Evolutionary conservation across 352 stramenopile species (phyloP), one percentile per base, ranked within the genome.

Genomic region (Phytophthora meadii): DNA sequence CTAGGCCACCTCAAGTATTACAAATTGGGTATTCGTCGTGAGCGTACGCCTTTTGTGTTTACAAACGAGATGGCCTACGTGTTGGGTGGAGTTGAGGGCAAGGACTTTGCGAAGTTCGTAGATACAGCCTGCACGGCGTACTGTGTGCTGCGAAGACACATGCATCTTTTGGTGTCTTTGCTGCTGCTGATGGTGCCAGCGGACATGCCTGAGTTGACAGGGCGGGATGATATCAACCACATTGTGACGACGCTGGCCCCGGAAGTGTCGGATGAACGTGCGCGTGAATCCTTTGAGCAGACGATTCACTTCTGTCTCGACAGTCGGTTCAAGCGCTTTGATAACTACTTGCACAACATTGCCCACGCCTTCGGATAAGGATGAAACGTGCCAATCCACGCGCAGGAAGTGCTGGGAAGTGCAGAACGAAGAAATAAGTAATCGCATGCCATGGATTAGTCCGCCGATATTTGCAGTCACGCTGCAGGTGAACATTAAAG

Each of bases 1-100:
- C 72, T 96, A 3, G 88, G 86, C 10, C 86, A 96, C 67, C 92
- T 94, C 70, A 96, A 96, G 71, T 96, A 96, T 65, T 82, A 90
- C 61, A 81, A 76, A 76, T 81, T 95, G 78, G 88, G 87, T 30
- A 84, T 95, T 53, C 80, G 79, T 56, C 87, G 89, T 47, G 89
- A 97, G 39, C 82, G 87, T 46, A 94, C 87, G 22, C 85, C 87
- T 41, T 97, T 97, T 42, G 89, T 97, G 42, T 97, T 97, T 54
- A 97, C 89, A 7, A 87, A 82, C 47, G 89, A 95, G 55, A 95
- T 97, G 87, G 89, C 89, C 0, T 87, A 94, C 54, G 88, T 95
- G 15, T 65, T 96, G 30, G 89, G 88, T 24, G 89, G 89, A 28
- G 84, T 80, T 2, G 82, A 95, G 12, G 86, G 82, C 28, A 79